Evolutionary conservation across 345 rosid species (phyloP).

Genomic region (Gossypium anomalum): DNA sequence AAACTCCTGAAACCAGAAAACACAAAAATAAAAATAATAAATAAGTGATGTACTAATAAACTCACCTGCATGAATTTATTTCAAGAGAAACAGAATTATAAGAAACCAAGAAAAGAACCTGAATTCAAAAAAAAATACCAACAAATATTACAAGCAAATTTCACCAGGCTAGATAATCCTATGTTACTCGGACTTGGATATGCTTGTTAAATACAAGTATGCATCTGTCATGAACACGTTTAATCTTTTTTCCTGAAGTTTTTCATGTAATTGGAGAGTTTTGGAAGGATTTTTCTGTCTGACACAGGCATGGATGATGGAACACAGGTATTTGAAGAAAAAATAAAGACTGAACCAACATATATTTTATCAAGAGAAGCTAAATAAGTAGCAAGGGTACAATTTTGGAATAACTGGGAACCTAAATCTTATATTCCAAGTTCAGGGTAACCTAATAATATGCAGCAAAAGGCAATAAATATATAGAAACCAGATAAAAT

Average conservation of each 20-base stretch:
- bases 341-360: neutral
- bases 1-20: conserved; percentile 42
- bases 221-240: neutral
- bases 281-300: neutral
- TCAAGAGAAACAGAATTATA: neutral
- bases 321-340: neutral
- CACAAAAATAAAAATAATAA: conserved; percentile 1
- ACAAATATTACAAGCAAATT: neutral
- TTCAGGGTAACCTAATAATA: neutral
- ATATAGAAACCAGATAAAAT: neutral
- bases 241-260: neutral
- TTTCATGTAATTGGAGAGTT: neutral
- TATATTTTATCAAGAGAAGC: neutral
- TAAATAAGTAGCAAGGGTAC: too few species aligned
- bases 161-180: neutral
- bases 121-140: neutral
- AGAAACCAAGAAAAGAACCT: neutral
- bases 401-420: neutral
- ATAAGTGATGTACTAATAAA: neutral
- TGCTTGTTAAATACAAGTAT: neutral
- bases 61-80: neutral
- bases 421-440: neutral
- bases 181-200: neutral
- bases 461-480: neutral
- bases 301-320: neutral